A percentile compares a stretch with the other conserved stretches of the same genome.
These are phyloP conservation scores for Taxillus chinensis DNA, from an alignment of 164 flowering plant genomes.

Conservation along the genomic window DNA sequence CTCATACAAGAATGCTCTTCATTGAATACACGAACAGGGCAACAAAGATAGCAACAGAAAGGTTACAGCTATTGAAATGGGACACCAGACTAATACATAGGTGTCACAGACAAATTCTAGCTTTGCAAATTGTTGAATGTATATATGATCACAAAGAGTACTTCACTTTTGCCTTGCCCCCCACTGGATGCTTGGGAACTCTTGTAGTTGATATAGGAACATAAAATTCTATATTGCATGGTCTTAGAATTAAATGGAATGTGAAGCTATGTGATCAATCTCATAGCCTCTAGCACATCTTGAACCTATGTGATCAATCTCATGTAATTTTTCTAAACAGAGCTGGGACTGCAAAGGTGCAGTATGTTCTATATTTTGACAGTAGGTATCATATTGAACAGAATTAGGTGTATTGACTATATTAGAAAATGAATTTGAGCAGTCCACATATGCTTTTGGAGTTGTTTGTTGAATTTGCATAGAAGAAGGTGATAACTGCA, in stretches of 20 bases:
- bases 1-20: not conserved
- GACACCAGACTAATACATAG: not conserved
- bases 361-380: not conserved
- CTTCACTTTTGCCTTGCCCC: not conserved
- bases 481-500: not conserved
- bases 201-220: not conserved
- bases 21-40: not conserved
- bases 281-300: not conserved
- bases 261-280: not conserved
- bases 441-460: not conserved
- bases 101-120: not conserved
- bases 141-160: not conserved
- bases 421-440: too few species aligned
- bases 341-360: not conserved
- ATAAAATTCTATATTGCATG: not conserved
- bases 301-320: not conserved
- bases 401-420: not conserved
- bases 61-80: not conserved
- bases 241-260: too few species aligned
- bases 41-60: not conserved
- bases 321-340: not conserved
- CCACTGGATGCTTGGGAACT: not conserved
- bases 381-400: not conserved
- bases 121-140: not conserved
- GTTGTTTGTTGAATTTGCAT: too few species aligned